A percentile compares a stretch with the other conserved stretches of the same genome.
Evolutionary conservation across 1,284 basidiomycete genomes (phyloP).

Genomic region (Cutaneotrichosporon sp.): DNA sequence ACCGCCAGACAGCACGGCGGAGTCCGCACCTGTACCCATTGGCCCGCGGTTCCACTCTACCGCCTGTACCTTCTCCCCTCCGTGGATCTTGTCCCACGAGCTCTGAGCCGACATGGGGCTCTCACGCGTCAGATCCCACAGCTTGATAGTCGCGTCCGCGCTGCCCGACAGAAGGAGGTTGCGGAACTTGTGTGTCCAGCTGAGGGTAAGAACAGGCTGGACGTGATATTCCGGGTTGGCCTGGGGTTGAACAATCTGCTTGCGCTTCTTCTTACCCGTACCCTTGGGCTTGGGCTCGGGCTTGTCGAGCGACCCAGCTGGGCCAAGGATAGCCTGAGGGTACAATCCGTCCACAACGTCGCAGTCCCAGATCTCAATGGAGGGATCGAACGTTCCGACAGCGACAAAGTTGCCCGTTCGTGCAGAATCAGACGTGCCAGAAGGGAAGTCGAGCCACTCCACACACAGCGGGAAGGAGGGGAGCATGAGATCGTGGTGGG

Average conservation of each 20-base stretch:
- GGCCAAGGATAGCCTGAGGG: slow-evolving; percentile 84
- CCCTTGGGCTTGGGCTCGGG: slow-evolving; percentile 71
- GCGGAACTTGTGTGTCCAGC: slow-evolving; percentile 85
- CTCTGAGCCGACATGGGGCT: slow-evolving; percentile 61
- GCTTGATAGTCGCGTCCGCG: slow-evolving; percentile 91
- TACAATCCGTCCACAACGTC: slow-evolving; percentile 93
- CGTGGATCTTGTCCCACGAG: slow-evolving; percentile 76
- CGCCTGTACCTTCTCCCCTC: slow-evolving; percentile 88
- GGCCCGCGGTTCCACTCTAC: slow-evolving; percentile 91
- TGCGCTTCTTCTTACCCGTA: slow-evolving; percentile 91
- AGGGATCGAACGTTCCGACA: slow-evolving; percentile 93
- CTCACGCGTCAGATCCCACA: slow-evolving; percentile 88
- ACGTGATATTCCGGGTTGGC: slow-evolving; percentile 74
- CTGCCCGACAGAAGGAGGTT: slow-evolving; percentile 88
- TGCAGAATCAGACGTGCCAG: slow-evolving; percentile 33
- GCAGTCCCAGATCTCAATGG: slow-evolving; percentile 98
- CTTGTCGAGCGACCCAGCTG: slow-evolving; percentile 61
- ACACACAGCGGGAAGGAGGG: slow-evolving; percentile 97
- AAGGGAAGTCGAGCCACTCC: slow-evolving; percentile 94
- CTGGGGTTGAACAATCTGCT: slow-evolving; percentile 70
- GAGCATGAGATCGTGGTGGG: slow-evolving; percentile 96
- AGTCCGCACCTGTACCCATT: slow-evolving; percentile 53
- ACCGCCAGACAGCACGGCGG: slow-evolving; percentile 83
- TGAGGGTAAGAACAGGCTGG: slow-evolving; percentile 84
- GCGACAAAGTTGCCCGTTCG: slow-evolving; percentile 80